Conservation (phyloP, 768 basidiomycete genomes). For the Amanita subjunquillea region DNA sequence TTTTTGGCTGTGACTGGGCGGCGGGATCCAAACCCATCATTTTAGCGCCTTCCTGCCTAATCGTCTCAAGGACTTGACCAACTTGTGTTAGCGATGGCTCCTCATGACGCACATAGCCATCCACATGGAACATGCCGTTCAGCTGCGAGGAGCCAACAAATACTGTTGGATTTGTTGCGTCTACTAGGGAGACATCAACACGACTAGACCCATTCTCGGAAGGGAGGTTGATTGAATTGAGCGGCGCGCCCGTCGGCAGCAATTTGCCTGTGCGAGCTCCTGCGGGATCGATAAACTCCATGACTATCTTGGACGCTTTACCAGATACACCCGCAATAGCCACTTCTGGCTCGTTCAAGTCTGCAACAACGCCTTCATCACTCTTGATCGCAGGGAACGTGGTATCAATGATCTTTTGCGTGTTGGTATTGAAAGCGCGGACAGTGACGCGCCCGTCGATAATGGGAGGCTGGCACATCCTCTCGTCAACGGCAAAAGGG, state of each 20-base stretch:
- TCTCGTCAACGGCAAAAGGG: conserved; percentile 61
- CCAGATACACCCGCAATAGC: conserved; percentile 63
- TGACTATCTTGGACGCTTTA: conserved; percentile 48
- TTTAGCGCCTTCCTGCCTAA: conserved; percentile 45
- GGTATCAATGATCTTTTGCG: conserved; percentile 55
- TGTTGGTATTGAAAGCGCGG: conserved; percentile 64
- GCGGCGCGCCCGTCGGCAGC: conserved; percentile 46
- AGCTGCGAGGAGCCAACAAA: conserved; percentile 43
- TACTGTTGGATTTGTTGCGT: conserved; percentile 69
- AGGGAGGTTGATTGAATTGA: conserved; percentile 31
- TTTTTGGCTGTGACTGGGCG: conserved; percentile 62
- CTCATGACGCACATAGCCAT: conserved; percentile 23
- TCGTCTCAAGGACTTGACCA: conserved; percentile 31
- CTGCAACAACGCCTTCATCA: conserved; percentile 21
- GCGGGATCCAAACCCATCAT: conserved; percentile 56
- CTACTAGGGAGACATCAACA: conserved; percentile 44
- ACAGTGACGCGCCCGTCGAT: conserved; percentile 19
- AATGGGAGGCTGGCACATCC: conserved; percentile 26
- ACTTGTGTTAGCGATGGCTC: conserved; percentile 14
- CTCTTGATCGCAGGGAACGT: conserved; percentile 46
- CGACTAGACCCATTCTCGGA: conserved; percentile 9
- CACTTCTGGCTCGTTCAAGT: conserved; percentile 38
- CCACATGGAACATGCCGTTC: conserved; percentile 23
- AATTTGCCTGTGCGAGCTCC: conserved; percentile 66
- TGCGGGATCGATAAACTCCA: conserved; percentile 57